Evolutionary conservation across 192 early-diverging fungal species (phyloP), one percentile per base, ranked within the genome.

Genomic region (Podila horticola): DNA sequence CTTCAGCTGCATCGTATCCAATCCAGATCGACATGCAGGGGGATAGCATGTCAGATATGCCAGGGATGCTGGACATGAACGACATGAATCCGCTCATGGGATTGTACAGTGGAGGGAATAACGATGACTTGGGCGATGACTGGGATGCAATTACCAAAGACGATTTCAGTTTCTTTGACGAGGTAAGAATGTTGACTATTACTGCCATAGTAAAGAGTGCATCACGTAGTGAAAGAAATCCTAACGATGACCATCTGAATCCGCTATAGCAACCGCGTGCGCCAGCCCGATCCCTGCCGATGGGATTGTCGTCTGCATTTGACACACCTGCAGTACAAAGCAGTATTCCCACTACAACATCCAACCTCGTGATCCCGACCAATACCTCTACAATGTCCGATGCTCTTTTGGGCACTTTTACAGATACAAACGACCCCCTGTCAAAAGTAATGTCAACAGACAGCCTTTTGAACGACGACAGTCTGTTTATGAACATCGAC

Each of bases 131-230:
- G 4, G 76, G 57, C 10, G 51, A 52, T 55, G 77, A 81, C 61
- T 73, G 70, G 70, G 75, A 41, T 17, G 77, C 69, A 41, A 67
- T 81, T 12, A 81, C 77, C 3, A 73, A 81, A 30, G 77, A 72
- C 41, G 77, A 81, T 57, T 81, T 81, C 26, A 81, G 71, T 30
- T 81, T 73, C 66, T 81, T 81, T 69, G 77, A 81, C 29, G 59
- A 64, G 70, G 76, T 79, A 58, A 19, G n/a, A 5, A 15, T 4
- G 5, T 19, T 65, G 17, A 49, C 19, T 36, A 22, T 64, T 15
- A n/a, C 38, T 64, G 63, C 1, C 41, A 17, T 17, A 11, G 11
- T 15, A 45, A 45, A 45, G 8, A 17, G 15, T 15, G 11, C 2
- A 13, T 15, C 0, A 3, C 4, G 41, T 15, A 45, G 41, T 4